phyloP scores from a whole-genome alignment of 352 stramenopile species.

The Blastocystis sp. region DNA sequence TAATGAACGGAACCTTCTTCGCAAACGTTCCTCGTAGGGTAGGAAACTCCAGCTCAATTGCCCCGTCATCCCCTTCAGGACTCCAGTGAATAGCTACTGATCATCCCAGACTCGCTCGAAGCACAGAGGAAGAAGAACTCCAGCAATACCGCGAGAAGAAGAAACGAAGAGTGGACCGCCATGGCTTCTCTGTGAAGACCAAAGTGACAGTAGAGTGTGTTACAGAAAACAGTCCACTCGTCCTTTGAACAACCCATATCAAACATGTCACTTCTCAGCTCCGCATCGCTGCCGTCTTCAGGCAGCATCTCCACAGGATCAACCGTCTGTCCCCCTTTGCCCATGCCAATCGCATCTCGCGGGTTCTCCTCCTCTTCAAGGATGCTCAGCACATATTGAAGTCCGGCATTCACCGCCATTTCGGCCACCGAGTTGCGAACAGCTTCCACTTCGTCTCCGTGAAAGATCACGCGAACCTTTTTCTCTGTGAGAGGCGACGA shows the following conservation, averaged over 20 bases:
- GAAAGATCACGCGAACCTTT: neutral
- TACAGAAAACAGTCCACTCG: constrained; percentile 11
- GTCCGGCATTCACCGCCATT: neutral
- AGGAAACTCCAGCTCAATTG: no score
- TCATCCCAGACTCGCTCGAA: no score
- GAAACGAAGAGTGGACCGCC: no score
- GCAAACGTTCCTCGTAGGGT: no score
- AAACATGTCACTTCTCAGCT: neutral
- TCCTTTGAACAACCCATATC: constrained; percentile 24
- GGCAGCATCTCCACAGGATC: neutral
- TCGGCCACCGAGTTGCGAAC: neutral
- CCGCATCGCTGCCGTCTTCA: neutral
- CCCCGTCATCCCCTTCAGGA: no score
- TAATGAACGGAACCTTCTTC: no score
- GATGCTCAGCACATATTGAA: neutral
- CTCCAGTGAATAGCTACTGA: no score
- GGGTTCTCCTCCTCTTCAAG: neutral
- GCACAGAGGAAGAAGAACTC: no score
- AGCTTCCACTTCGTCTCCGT: constrained; percentile 2
- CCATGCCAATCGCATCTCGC: neutral
- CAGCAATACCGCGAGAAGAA: no score
- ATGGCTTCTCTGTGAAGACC: no score
- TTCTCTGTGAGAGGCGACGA: no score
- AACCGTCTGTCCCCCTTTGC: neutral
- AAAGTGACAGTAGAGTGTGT: no score